Evolutionary conservation across 1,284 basidiomycete genomes (phyloP).

Genomic region (Sphaerobolus stellatus): DNA sequence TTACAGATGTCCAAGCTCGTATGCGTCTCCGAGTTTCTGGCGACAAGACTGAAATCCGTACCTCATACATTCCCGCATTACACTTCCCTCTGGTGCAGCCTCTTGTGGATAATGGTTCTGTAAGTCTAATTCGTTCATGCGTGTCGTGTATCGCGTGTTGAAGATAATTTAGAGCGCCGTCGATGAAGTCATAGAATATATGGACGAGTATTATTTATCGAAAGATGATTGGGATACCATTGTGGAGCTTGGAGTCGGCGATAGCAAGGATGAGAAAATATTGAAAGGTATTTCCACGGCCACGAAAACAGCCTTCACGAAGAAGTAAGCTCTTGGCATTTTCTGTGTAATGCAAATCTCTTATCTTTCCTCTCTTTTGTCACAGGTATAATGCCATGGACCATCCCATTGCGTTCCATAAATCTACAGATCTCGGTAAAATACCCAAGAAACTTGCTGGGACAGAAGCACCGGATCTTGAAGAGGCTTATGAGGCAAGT

Average conservation of each 20-base stretch:
- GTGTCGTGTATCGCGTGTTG: not conserved
- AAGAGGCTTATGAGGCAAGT: constrained; percentile 75
- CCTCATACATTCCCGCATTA: constrained; percentile 86
- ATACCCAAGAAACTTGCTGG: constrained; percentile 71
- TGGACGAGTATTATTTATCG: constrained; percentile 94
- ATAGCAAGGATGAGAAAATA: constrained; percentile 69
- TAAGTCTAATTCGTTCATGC: constrained; percentile 32
- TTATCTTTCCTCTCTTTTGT: not conserved
- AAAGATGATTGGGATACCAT: constrained; percentile 97
- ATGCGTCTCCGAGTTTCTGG: constrained; percentile 95
- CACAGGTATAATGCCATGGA: constrained; percentile 82
- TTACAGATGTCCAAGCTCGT: constrained; percentile 89
- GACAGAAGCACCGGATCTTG: constrained; percentile 77
- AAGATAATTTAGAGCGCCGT: constrained; percentile 61
- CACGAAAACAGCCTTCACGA: constrained; percentile 85
- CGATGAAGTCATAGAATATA: constrained; percentile 77
- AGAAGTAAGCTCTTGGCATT: constrained; percentile 54
- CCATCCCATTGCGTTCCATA: constrained; percentile 91
- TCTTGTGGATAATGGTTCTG: constrained; percentile 67
- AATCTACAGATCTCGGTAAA: constrained; percentile 75
- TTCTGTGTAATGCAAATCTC: not conserved
- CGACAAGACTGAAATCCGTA: constrained; percentile 84
- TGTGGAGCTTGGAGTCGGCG: constrained; percentile 88
- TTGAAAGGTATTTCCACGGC: constrained; percentile 83
- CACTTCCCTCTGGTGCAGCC: constrained; percentile 81